Evolutionary conservation across 2,329 filamentous ascomycete species (phyloP), one percentile per base, ranked within the genome.

Genomic region (Chaetomiaceae sp.): DNA sequence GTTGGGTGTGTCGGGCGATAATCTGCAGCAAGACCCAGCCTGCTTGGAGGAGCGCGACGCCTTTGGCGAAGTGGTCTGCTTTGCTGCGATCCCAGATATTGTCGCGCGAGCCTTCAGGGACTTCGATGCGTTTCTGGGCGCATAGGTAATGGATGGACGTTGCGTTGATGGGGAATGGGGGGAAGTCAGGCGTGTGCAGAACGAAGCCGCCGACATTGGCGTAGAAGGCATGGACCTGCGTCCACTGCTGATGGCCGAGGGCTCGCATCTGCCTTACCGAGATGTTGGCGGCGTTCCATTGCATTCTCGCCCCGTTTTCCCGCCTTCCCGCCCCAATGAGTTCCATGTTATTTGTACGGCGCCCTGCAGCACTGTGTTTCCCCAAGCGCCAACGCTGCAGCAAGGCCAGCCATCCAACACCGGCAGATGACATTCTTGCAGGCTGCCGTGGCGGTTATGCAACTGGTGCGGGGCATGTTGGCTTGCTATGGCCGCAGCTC

Each of bases 41-140:
- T 5, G 41, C 44, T 22, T 51, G 49, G 19, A 39, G 12, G 6
- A 51, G 38, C 6, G 44, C 49, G 14, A 48, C 20, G 4, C 27
- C 37, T 34, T 51, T 51, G 19, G 49, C 49, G 18, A 51, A 40
- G 6, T 48, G 34, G 20, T 45, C 45, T 3, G 49, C 45, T 20
- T 51, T 51, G 41, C 45, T 48, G 34, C 46, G 38, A 30, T 51
- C 49, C 49, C 49, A 51, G 29, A 51, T 46, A n/a, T 42, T 40
- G n/a, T 48, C 45, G 10, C 42, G 22, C 1, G 49, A 40, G 33
- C 48, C 42, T 11, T 38, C 15, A 4, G 49, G 49, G 4, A 38
- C 29, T 3, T 26, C 14, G 18, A 51, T 48, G n/a, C 46, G 36
- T 6, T 35, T 43, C 9, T 42, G 29, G 14, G 27, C 20, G 12